Conservation (phyloP, 345 rosid species). For the Sisymbrium altissimum region DNA sequence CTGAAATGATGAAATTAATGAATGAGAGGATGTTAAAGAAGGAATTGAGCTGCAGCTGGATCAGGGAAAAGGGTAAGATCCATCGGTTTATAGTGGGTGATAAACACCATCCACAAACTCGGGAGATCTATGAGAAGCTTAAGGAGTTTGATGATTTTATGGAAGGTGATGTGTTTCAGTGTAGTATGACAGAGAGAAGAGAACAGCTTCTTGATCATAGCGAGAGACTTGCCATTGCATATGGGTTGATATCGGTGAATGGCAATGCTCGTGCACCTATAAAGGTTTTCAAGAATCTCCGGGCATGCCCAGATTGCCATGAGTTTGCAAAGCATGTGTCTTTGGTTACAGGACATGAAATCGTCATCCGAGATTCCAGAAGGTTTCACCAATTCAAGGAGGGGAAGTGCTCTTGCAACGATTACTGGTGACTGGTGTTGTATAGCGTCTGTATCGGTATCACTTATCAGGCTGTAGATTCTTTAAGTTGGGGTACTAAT, state of each 20-base stretch:
- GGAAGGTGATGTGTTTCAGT: constrained; percentile 36
- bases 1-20: constrained; percentile 59
- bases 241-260: constrained; percentile 53
- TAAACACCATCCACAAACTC: constrained; percentile 58
- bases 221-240: constrained; percentile 76
- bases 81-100: constrained; percentile 75
- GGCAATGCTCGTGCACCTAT: constrained; percentile 43
- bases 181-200: constrained; percentile 49
- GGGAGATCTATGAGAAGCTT: constrained; percentile 55
- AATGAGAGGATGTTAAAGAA: constrained; percentile 53
- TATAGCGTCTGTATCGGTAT: neutral
- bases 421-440: constrained; percentile 53
- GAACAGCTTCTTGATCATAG: constrained; percentile 63
- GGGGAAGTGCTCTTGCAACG: constrained; percentile 74
- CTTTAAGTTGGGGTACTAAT: neutral
- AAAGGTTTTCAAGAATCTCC: constrained; percentile 66
- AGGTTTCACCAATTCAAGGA: constrained; percentile 70
- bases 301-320: constrained; percentile 71
- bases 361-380: constrained; percentile 56
- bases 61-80: constrained; percentile 50
- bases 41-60: constrained; percentile 80
- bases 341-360: constrained; percentile 44
- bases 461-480: neutral
- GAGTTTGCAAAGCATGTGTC: constrained; percentile 69
- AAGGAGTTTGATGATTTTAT: constrained; percentile 41